Evolutionary conservation across 305 asterid genomes (phyloP), one percentile per base, ranked within the genome.

Genomic region (Solanum hybrid): DNA sequence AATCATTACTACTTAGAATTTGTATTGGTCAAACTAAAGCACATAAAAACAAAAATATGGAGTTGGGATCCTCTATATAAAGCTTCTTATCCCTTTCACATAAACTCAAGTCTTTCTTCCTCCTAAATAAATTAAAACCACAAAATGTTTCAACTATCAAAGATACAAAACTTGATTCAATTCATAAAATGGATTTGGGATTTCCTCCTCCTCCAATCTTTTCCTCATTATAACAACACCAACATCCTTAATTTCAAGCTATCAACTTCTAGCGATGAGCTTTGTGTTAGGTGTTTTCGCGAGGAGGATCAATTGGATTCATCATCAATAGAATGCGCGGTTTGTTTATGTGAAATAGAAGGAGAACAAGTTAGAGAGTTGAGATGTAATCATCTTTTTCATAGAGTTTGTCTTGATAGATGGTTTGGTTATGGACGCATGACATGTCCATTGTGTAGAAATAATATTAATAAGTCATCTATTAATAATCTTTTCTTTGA

Each of bases 161-260:
- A 42, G 11, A 42, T 75, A 46, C 76, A 39, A 35, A 76, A 83
- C 26, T 89, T 34, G 40, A 33, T 89, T 8, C 89, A 87, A 39
- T 40, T 92, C 71, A 61, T 61, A 51, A 85, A 87, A 37, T 90
- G 89, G 90, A 89, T 79, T 64, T 69, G 88, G 91, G 71, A 89
- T 57, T 86, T 13, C 61, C 61, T 92, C 73, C 92, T 91, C 81
- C 85, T 12, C 33, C 79, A 89, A 51, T 89, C 89, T 76, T 76
- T 76, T 67, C 90, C 46, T 78, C 73, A 84, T 85, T 57, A 76
- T 37, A 24, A 64, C 51, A 12, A 78, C 84, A 78, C 39, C 82
- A 76, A 76, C 24, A 76, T 36, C 37, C 3, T 33, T 76, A 61
- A 61, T 61, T 76, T 22, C 20, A 11, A 76, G 13, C 11, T 33